Base-by-base conservation (phyloP, 371 early-diverging fungal genomes). In the Mucor velutinosus region DNA sequence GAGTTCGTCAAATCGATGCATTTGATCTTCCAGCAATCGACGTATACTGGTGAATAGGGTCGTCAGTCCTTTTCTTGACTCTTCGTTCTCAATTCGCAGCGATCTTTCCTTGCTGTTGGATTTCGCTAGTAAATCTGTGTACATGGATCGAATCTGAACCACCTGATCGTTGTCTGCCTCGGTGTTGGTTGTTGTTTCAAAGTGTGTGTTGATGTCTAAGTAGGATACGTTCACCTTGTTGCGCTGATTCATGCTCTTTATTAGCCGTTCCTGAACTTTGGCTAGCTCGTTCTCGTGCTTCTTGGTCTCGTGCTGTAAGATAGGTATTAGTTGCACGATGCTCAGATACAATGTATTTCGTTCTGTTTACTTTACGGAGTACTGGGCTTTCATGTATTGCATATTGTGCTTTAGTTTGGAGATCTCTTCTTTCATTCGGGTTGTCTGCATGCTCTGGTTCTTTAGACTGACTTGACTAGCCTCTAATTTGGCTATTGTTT, bases 301-400 rank as follows among this genome's bases (percentile, higher is more conserved):
- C 21, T 74, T 74, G 29, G 77, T 77, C 55, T 83, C 83, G 43
- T 83, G 79, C 83, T 83, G 3, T 4, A 51, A 11, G 0, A 23
- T 25, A n/a, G n/a, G 23, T 14, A 29, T 15, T 43, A 29, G 23
- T 49, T 21, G 23, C 39, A 15, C 37, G 25, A 23, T 23, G 23
- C 11, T 23, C 21, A 25, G 23, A 12, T 7, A 0, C 23, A 23
- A 11, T 23, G 8, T 5, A 12, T 12, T 7, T 23, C 2, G 3
- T n/a, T 51, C 3, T 25, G 23, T 51, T 56, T 5, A 3, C 61
- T 73, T 70, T 78, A 81, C 84, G 19, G 77, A 73, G 61, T 81
- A 81, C 64, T 84, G 84, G 47, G 81, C 51, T 51, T 78, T 79
- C 65, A 80, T 78, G 51, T 78, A 75, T 41, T 81, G 77, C 69